phyloP scores from a whole-genome alignment of 768 basidiomycete species.

The Termitomyces sp. region DNA sequence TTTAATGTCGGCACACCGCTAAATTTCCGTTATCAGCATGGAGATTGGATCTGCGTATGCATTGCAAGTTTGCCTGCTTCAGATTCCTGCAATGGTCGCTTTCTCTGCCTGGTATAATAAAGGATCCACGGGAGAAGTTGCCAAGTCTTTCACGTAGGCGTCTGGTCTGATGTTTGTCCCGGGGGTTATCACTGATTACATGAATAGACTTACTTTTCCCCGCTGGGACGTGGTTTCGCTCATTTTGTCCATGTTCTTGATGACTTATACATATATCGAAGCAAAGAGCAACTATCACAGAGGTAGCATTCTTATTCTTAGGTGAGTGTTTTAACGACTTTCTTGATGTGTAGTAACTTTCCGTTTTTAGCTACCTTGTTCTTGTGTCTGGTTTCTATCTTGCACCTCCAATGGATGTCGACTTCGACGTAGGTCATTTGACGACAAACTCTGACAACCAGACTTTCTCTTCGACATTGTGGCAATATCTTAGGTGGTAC shows the following conservation, averaged over 20 bases:
- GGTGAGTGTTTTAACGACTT: conserved; percentile 37
- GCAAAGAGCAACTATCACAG: conserved; percentile 98
- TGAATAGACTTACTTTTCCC: conserved; percentile 85
- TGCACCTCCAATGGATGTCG: conserved; percentile 51
- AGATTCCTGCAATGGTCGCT: conserved; percentile 98
- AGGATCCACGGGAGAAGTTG: conserved; percentile 76
- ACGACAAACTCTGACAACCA: conserved; percentile 11
- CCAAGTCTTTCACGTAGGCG: conserved; percentile 90
- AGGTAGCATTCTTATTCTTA: conserved; percentile 91
- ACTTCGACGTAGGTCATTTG: conserved; percentile 30
- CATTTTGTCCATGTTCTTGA: conserved; percentile 92
- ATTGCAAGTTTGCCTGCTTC: conserved; percentile 93
- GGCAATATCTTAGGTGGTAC: conserved; percentile 36
- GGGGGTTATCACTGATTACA: conserved; percentile 2
- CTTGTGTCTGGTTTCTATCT: conserved; percentile 90
- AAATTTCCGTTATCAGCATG: conserved; percentile 56
- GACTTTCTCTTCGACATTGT: conserved; percentile 31
- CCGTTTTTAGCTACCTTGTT: conserved; percentile 72
- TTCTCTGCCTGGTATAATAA: conserved; percentile 96
- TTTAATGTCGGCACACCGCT: background rate
- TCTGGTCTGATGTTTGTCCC: background rate
- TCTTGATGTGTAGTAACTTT: conserved; percentile 5
- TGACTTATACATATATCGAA: conserved; percentile 99
- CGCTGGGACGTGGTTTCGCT: conserved; percentile 96
- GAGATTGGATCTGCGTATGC: conserved; percentile 99